Conservation (phyloP, 768 basidiomycete species). For the Termitomyces sp. region DNA sequence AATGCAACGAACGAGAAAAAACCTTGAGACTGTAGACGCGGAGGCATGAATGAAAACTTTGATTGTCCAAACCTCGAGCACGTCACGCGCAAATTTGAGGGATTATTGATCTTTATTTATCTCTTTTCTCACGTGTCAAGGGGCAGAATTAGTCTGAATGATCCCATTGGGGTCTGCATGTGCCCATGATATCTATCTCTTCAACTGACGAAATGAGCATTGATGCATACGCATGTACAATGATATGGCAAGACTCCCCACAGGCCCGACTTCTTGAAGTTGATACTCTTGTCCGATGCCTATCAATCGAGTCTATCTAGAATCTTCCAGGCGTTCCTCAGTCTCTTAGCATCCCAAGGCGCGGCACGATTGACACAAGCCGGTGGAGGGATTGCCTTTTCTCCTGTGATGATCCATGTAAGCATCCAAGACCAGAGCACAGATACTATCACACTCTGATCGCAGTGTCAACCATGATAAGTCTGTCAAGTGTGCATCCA, state of each 20-base stretch:
- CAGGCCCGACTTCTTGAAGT: background rate
- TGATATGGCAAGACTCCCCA: background rate
- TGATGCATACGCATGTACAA: background rate
- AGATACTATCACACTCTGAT: background rate
- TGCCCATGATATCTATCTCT: background rate
- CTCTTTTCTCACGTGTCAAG: slow-evolving; percentile 4
- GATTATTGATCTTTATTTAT: slow-evolving; percentile 29
- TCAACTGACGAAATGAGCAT: background rate
- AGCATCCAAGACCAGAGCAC: background rate
- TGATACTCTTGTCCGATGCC: background rate
- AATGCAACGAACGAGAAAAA: slow-evolving; percentile 53
- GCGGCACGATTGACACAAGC: background rate
- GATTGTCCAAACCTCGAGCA: slow-evolving; percentile 3
- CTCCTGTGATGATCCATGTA: background rate
- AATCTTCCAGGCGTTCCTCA: background rate
- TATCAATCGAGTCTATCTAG: background rate
- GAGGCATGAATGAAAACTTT: slow-evolving; percentile 41
- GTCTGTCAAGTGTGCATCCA: background rate
- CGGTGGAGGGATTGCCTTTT: background rate
- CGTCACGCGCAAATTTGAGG: slow-evolving; percentile 23
- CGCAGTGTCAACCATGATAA: background rate
- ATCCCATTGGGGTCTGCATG: background rate
- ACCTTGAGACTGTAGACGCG: slow-evolving; percentile 42
- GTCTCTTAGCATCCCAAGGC: background rate
- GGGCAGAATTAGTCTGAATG: too few species aligned